phyloP scores from a whole-genome alignment of 345 rosid genomes.

The Populus tremula region DNA sequence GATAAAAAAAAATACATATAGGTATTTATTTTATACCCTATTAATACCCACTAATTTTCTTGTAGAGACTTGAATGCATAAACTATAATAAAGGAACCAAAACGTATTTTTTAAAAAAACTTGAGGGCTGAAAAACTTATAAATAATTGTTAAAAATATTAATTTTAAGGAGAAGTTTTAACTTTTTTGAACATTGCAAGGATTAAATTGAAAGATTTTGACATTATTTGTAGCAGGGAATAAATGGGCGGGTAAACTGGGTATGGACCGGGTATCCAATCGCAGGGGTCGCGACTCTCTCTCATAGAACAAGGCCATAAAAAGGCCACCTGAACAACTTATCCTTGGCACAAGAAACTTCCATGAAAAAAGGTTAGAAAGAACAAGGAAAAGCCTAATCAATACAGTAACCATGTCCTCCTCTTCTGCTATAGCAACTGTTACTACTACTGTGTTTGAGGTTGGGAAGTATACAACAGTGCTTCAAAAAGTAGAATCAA shows the following conservation, averaged over 20 bases:
- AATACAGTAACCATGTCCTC: constrained; percentile 8
- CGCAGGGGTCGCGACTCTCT: not conserved
- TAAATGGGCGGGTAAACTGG: too few species aligned
- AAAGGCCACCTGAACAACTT: not conserved
- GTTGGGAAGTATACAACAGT: constrained; percentile 42
- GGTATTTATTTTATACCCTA: not conserved
- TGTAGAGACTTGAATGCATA: not conserved
- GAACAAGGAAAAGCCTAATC: too few species aligned
- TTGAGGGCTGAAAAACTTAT: not conserved
- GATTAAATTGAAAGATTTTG: not conserved
- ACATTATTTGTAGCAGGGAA: not conserved
- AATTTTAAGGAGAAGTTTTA: not conserved
- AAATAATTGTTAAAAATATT: too few species aligned
- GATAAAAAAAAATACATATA: too few species aligned
- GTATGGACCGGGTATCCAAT: not conserved
- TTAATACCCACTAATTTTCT: not conserved
- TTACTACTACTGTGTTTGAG: constrained; percentile 36
- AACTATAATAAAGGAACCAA: not conserved
- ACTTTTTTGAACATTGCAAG: not conserved
- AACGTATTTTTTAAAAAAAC: too few species aligned
- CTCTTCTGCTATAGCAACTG: constrained; percentile 9
- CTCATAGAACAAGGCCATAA: not conserved
- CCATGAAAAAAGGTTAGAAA: not conserved
- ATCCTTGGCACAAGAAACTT: not conserved
- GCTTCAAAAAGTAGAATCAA: constrained; percentile 36